Conservation (phyloP, 208 protist species). For the Angomonas deanei region DNA sequence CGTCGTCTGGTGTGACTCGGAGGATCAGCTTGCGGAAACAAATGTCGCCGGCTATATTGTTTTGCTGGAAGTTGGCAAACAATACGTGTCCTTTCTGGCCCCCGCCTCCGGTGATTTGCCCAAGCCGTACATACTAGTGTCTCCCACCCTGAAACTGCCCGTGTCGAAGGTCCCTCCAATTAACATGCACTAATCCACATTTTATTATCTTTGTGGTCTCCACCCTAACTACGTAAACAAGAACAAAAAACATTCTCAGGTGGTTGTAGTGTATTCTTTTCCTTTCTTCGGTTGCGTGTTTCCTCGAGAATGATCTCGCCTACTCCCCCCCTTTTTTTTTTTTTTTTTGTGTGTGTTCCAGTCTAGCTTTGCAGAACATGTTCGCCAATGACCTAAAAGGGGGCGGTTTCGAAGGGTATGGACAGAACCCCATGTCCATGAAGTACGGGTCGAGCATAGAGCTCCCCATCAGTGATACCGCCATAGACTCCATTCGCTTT, state of each 20-base stretch:
- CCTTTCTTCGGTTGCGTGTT: neutral
- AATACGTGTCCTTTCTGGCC: conserved; percentile 69
- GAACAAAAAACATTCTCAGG: neutral
- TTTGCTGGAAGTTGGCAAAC: conserved; percentile 67
- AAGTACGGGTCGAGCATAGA: conserved; percentile 7
- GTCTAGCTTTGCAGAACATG: neutral
- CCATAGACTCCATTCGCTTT: conserved; percentile 52
- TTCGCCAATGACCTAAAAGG: neutral
- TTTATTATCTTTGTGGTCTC: no score
- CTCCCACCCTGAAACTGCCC: conserved; percentile 47
- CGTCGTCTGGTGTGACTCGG: conserved; percentile 61
- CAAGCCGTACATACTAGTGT: conserved; percentile 77
- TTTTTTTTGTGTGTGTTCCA: neutral
- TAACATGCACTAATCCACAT: conserved; percentile 1
- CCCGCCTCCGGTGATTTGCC: conserved; percentile 58
- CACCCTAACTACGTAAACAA: no score
- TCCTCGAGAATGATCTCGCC: neutral
- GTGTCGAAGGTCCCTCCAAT: conserved; percentile 15
- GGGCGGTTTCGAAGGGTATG: neutral
- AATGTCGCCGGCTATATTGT: conserved; percentile 78
- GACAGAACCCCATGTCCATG: conserved; percentile 4
- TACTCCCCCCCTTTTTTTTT: neutral
- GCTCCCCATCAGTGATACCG: conserved; percentile 42
- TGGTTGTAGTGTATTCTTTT: neutral
- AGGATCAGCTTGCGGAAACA: conserved; percentile 42